Evolutionary conservation across 2,329 filamentous ascomycete species (phyloP).

Genomic region (Waltergamsia citrina): DNA sequence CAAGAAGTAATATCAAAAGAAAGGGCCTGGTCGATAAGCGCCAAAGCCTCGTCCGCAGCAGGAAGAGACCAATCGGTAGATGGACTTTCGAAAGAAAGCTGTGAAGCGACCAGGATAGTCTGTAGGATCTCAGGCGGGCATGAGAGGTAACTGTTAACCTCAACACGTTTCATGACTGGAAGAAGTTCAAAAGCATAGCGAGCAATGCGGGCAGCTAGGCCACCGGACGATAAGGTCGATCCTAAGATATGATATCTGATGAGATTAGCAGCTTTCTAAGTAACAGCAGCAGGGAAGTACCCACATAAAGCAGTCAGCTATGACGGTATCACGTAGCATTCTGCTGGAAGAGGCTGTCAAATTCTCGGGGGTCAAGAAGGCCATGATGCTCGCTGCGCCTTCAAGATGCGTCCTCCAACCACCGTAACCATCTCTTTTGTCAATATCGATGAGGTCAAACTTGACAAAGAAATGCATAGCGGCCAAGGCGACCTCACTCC

Average conservation of each 20-base stretch:
- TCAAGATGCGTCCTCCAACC: slow-evolving; percentile 37
- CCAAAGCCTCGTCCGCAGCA: slow-evolving; percentile 24
- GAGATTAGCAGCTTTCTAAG: background rate
- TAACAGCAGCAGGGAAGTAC: slow-evolving; percentile 12
- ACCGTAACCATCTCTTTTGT: slow-evolving; percentile 26
- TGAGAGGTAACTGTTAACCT: slow-evolving; percentile 31
- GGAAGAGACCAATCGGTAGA: slow-evolving; percentile 18
- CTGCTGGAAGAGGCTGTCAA: slow-evolving; percentile 17
- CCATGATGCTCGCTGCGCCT: slow-evolving; percentile 32
- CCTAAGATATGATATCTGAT: slow-evolving; percentile 30
- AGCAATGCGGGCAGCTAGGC: slow-evolving; percentile 26
- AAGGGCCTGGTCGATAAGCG: slow-evolving; percentile 29
- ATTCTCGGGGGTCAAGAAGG: slow-evolving; percentile 20
- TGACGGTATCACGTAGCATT: slow-evolving; percentile 32
- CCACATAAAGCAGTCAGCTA: slow-evolving; percentile 38
- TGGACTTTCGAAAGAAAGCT: slow-evolving; percentile 27
- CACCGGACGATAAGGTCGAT: slow-evolving; percentile 24
- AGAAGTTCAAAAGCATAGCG: slow-evolving; percentile 27
- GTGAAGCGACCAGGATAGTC: slow-evolving; percentile 33
- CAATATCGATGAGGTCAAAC: slow-evolving; percentile 39
- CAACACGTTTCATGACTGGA: slow-evolving; percentile 28
- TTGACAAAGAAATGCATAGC: slow-evolving; percentile 42
- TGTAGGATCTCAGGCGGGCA: slow-evolving; percentile 32
- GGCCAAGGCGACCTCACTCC: slow-evolving; percentile 36
- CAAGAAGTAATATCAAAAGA: slow-evolving; percentile 31